Evolutionary conservation across 139 green algal species (phyloP), one percentile per base, ranked within the genome.

Genomic region (Haematococcus sp.): DNA sequence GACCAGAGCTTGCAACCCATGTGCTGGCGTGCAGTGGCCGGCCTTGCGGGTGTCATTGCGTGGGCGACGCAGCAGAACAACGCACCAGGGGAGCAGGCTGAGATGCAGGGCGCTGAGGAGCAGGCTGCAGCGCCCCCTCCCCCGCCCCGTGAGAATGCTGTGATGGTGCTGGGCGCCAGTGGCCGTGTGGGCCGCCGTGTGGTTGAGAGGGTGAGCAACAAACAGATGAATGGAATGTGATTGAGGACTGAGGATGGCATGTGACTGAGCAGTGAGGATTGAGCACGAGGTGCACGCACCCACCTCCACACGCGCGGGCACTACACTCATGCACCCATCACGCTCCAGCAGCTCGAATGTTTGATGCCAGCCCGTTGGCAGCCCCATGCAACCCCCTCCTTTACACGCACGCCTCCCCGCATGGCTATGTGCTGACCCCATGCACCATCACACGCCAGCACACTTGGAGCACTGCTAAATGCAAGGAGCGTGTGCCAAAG

Each of bases 91-190:
- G 59, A 44, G 59, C 17, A 4, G 4, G 28, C 22, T 4, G n/a
- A 28, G 54, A 13, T 13, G 54, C 9, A 27, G n/a, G 22, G 54
- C 4, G 54, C 54, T 27, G 54, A 55, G 40, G 49, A 43, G 20
- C 30, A 25, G 22, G 33, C 13, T 22, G 28, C 68, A 28, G 54
- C 67, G 4, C 31, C 61, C 1, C 63, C 70, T 5, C 77, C 74
- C 0, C 69, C 66, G 22, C 77, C 80, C 1, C 77, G 88, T 0
- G 63, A 93, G 66, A 83, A 94, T 71, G 90, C 92, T 0, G 87
- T 96, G 40, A 75, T 97, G 7, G 91, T 97, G 17, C 85, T 97
- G 63, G 92, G 92, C 11, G 83, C 87, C 3, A 89, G 81, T 4
- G 92, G 92, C 32, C 84, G 87, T 16, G 63, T 89, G 43, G 92